These are phyloP conservation scores for Leonotis leonurus DNA, from an alignment of 257 asterid genomes.

Conservation along the genomic window DNA sequence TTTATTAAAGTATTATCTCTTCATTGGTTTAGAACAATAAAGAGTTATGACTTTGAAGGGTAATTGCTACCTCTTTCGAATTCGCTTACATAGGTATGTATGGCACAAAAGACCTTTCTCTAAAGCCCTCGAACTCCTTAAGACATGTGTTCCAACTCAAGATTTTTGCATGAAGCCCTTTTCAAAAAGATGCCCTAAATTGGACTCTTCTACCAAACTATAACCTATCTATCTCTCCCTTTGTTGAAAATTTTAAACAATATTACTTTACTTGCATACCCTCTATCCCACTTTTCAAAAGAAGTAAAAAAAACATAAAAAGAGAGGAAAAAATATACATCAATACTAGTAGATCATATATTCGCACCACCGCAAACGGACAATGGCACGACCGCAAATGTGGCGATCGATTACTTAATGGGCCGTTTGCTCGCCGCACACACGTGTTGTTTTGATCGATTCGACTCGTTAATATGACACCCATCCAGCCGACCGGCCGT, in stretches of 20 bases:
- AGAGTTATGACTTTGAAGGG: not conserved
- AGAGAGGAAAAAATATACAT: too few species aligned
- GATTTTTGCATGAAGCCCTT: not conserved
- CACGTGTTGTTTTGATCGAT: too few species aligned
- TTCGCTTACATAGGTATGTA: not conserved
- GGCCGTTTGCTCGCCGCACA: too few species aligned
- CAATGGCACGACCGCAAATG: too few species aligned
- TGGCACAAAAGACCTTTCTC: not conserved
- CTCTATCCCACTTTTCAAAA: too few species aligned
- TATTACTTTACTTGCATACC: too few species aligned
- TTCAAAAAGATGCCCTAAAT: not conserved
- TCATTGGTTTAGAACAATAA: not conserved
- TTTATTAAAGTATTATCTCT: not conserved
- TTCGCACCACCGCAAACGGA: too few species aligned
- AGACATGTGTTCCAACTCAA: conserved; percentile 14
- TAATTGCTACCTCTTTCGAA: too few species aligned
- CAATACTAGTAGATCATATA: too few species aligned
- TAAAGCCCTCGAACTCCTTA: not conserved
- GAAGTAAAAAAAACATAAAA: too few species aligned
- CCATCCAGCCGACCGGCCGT: not conserved
- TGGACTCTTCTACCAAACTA: not conserved
- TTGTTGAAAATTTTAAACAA: not conserved
- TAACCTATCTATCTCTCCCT: not conserved
- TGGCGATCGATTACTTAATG: too few species aligned
- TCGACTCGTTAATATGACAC: too few species aligned